phyloP scores from a whole-genome alignment of 192 early-diverging fungal species.

The Chytriomyces sp. region DNA sequence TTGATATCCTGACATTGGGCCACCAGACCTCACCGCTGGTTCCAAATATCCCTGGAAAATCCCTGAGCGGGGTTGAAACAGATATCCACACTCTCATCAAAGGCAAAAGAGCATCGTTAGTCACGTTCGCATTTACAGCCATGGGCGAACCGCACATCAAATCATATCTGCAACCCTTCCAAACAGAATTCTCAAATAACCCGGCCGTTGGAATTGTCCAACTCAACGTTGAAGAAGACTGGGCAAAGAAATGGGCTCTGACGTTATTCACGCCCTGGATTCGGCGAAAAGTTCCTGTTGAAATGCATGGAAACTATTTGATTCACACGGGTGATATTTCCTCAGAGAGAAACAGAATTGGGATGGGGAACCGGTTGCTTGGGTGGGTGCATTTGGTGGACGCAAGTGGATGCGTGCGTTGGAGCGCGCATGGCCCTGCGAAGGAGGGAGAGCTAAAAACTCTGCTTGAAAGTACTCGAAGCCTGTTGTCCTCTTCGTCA shows the following conservation, averaged over 20 bases:
- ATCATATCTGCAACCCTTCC: slow-evolving; percentile 22
- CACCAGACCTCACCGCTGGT: slow-evolving; percentile 36
- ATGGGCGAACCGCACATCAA: slow-evolving; percentile 51
- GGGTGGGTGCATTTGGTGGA: slow-evolving; percentile 62
- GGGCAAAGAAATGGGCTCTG: slow-evolving; percentile 45
- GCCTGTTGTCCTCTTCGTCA: slow-evolving; percentile 9
- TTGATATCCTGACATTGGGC: background rate
- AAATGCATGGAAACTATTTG: slow-evolving; percentile 45
- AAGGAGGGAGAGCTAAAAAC: slow-evolving; percentile 46
- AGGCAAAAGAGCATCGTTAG: slow-evolving; percentile 35
- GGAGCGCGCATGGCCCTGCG: slow-evolving; percentile 58
- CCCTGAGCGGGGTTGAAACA: slow-evolving; percentile 38
- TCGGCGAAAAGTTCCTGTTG: slow-evolving; percentile 39
- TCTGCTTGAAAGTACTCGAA: slow-evolving; percentile 30
- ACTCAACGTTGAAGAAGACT: slow-evolving; percentile 51
- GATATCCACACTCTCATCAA: slow-evolving; percentile 38
- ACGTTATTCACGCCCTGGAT: slow-evolving; percentile 39
- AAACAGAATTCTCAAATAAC: background rate
- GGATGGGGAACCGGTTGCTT: slow-evolving; percentile 51
- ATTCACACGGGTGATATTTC: slow-evolving; percentile 44
- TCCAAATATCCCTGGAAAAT: slow-evolving; percentile 39
- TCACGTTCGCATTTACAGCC: slow-evolving; percentile 49
- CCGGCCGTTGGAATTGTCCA: slow-evolving; percentile 39
- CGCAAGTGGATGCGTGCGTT: slow-evolving; percentile 41
- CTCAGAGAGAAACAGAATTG: slow-evolving; percentile 33